phyloP scores from a whole-genome alignment of 495 filamentous ascomycete genomes.

The Apodospora peruviana region DNA sequence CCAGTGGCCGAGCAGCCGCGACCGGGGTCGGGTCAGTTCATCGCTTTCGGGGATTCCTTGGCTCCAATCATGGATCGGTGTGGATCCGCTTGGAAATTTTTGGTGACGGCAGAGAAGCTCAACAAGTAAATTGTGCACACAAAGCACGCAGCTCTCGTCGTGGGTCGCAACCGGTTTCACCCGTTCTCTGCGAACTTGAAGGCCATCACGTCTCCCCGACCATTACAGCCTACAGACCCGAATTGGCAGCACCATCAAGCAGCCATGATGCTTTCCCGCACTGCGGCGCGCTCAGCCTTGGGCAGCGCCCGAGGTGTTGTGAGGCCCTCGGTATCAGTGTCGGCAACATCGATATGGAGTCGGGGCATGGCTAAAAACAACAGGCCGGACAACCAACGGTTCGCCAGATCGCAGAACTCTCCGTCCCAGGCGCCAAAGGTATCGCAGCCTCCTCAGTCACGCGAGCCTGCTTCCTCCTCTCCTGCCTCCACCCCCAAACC shows the following conservation, averaged over 20 bases:
- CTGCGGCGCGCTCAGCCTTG: constrained; percentile 30
- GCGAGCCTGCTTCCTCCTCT: neutral
- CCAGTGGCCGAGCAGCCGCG: neutral
- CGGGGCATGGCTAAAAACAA: constrained; percentile 38
- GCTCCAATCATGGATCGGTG: too few relatives aligned
- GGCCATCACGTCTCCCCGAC: neutral
- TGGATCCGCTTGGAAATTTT: neutral
- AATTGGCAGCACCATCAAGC: neutral
- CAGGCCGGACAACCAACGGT: constrained; percentile 19
- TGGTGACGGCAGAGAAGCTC: constrained; percentile 1
- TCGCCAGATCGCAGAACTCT: constrained; percentile 11
- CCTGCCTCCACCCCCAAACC: neutral
- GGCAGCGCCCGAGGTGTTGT: constrained; percentile 18
- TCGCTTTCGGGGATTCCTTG: too few relatives aligned
- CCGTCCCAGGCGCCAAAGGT: constrained; percentile 11
- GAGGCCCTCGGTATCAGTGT: constrained; percentile 19
- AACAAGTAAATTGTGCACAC: too few relatives aligned
- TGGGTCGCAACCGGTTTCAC: neutral
- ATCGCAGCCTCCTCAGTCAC: constrained; percentile 2
- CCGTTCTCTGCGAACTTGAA: neutral
- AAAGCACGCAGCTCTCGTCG: neutral
- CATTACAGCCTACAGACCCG: too few relatives aligned
- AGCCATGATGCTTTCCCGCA: constrained; percentile 37
- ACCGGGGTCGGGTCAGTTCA: too few relatives aligned
- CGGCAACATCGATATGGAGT: constrained; percentile 24